Base-by-base conservation (phyloP, 2,329 filamentous ascomycete species). In the Aspergillus bombycis region DNA sequence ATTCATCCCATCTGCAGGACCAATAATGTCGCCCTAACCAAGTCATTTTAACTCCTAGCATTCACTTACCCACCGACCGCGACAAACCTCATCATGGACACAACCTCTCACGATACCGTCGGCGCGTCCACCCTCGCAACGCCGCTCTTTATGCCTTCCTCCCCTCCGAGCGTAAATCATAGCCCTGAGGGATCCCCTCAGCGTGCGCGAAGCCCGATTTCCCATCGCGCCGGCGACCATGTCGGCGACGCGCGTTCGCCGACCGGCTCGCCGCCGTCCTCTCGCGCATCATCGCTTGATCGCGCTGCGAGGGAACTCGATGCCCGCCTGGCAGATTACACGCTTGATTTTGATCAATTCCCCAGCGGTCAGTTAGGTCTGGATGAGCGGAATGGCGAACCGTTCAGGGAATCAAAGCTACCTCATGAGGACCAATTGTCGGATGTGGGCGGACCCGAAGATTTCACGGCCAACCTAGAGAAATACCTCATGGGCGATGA, bases 401-500 rank as follows among this genome's bases (percentile, higher is more conserved):
- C 63, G 19, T 56, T 76, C 12, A 71, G 70, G 3, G 74, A 72
- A 11, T 59, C 71, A 34, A 69, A 73, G 4, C 57, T 61, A 6
- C 63, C 70, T 10, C 68, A 73, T 30, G 67, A 68, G 26, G 77
- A 78, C 16, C 67, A 73, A 32, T 62, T 78, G 41, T 79, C 76
- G 0, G 79, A 79, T 23, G 72, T 77, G 28, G 78, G 76, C 9
- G 79, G 79, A 0, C 79, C 79, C 4, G 75, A 79, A 21, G 79
- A 81, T 63, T 80, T 81, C 53, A 81, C 79, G 0, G 70, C 75
- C 36, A 80, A 81, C 46, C 70, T 81, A 67, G 78, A 80, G 62
- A 73, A 75, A 45, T 78, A 80, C 62, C 65, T 81, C 28, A 70
- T 75, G 65, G 75, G 72, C 3, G 73, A 74, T 53, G 69, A 65